phyloP scores from a whole-genome alignment of 768 basidiomycete genomes.

The Paxillus rubicundulus region DNA sequence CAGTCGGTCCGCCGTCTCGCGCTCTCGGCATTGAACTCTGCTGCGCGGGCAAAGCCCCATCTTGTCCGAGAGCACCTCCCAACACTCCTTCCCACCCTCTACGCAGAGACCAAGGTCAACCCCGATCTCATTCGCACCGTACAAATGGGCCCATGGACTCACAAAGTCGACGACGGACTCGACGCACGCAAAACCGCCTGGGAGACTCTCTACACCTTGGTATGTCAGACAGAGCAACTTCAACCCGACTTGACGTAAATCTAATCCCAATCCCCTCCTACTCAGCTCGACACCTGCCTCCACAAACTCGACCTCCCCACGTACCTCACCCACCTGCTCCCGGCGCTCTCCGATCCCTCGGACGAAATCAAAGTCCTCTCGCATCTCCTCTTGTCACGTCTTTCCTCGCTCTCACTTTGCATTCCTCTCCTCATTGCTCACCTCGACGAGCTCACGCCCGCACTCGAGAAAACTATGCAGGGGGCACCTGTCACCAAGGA shows the following conservation, averaged over 20 bases:
- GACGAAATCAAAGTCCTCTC: constrained; percentile 98
- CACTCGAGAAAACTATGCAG: constrained; percentile 86
- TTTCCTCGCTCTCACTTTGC: constrained; percentile 66
- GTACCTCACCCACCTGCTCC: constrained; percentile 78
- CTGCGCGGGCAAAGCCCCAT: constrained; percentile 91
- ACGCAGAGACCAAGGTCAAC: constrained; percentile 81
- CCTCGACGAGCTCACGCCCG: constrained; percentile 80
- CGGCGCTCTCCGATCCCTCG: constrained; percentile 82
- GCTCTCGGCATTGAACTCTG: constrained; percentile 88
- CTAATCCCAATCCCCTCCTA: background rate
- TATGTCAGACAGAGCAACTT: constrained; percentile 36
- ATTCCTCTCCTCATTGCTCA: constrained; percentile 47
- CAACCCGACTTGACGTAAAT: background rate
- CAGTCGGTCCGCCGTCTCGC: constrained; percentile 90
- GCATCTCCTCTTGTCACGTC: constrained; percentile 92
- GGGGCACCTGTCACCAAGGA: constrained; percentile 89
- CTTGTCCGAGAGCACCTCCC: constrained; percentile 83
- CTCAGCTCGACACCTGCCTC: constrained; percentile 87
- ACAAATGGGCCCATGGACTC: constrained; percentile 97
- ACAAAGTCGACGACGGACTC: constrained; percentile 95
- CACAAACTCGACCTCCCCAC: constrained; percentile 82
- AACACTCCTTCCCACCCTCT: constrained; percentile 75
- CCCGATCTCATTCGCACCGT: constrained; percentile 81
- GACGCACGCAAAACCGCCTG: constrained; percentile 97
- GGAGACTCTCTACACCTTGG: constrained; percentile 95